phyloP scores from a whole-genome alignment of 2,329 filamentous ascomycete genomes.

The Neofusicoccum laricinum region DNA sequence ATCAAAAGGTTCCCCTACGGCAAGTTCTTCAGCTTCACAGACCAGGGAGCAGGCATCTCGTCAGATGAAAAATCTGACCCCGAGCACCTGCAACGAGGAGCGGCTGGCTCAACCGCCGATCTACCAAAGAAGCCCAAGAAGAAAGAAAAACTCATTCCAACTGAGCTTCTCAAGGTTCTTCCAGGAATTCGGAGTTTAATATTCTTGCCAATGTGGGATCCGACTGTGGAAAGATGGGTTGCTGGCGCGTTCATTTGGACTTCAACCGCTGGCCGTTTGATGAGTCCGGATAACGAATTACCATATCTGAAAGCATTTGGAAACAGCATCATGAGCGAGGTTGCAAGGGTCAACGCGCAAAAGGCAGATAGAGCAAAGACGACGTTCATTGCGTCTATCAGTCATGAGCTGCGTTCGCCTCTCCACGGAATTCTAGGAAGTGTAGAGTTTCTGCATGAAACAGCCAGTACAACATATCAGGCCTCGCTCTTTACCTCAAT shows the following conservation, averaged over 20 bases:
- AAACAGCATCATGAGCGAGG: constrained; percentile 56
- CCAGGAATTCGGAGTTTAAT: constrained; percentile 10
- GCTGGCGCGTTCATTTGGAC: constrained; percentile 15
- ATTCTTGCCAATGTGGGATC: constrained; percentile 16
- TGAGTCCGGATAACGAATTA: constrained; percentile 15
- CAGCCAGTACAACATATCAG: constrained; percentile 9
- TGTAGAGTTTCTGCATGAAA: constrained; percentile 21
- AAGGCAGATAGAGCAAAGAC: constrained; percentile 39
- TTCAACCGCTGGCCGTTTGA: constrained; percentile 13
- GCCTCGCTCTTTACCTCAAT: constrained; percentile 24
- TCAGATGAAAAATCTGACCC: constrained; percentile 24
- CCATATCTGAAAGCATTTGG: constrained; percentile 26
- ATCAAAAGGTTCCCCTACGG: constrained; percentile 32
- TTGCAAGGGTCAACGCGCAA: constrained; percentile 52
- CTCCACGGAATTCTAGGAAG: constrained; percentile 14
- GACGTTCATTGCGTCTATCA: constrained; percentile 42
- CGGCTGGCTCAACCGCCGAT: neutral
- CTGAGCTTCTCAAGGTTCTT: constrained; percentile 30
- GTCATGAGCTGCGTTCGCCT: constrained; percentile 30
- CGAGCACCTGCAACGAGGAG: neutral
- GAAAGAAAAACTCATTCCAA: constrained; percentile 31
- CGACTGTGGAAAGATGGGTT: constrained; percentile 12
- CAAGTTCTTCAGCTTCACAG: constrained; percentile 35
- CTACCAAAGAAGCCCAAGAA: constrained; percentile 19
- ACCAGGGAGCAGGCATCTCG: constrained; percentile 28